These are phyloP conservation scores for Tylopilus subfusipes DNA, from an alignment of 768 basidiomycete species.

Conservation along the genomic window DNA sequence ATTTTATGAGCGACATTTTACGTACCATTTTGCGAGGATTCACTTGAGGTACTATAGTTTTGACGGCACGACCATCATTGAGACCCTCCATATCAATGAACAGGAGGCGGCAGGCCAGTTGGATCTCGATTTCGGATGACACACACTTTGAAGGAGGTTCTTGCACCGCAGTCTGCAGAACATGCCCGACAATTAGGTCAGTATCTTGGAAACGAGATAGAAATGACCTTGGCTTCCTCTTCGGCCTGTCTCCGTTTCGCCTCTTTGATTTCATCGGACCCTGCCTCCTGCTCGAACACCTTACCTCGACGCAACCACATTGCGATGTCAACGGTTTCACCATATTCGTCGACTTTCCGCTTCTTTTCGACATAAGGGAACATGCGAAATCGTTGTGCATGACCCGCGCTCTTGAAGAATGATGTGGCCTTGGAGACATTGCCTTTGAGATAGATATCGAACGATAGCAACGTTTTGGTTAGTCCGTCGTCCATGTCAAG, in stretches of 20 bases:
- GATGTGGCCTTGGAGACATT: conserved; percentile 83
- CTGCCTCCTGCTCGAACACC: conserved; percentile 85
- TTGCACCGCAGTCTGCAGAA: conserved; percentile 59
- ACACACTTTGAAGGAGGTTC: conserved; percentile 94
- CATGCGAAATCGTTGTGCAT: conserved; percentile 87
- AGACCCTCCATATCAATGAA: conserved; percentile 97
- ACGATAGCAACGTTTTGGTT: conserved; percentile 75
- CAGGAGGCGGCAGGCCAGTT: conserved; percentile 80
- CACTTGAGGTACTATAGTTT: conserved; percentile 94
- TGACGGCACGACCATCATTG: conserved; percentile 94
- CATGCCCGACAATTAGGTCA: conserved; percentile 5
- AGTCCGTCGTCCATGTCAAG: conserved; percentile 74
- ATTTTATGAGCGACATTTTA: neutral
- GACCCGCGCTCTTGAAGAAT: conserved; percentile 79
- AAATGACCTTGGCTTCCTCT: conserved; percentile 68
- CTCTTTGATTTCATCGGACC: conserved; percentile 77
- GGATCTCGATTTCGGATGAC: conserved; percentile 68
- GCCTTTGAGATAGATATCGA: conserved; percentile 97
- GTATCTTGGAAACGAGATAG: neutral
- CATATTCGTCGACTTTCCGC: conserved; percentile 90
- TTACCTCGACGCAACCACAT: conserved; percentile 94
- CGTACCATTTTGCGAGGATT: conserved; percentile 92
- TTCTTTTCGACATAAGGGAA: conserved; percentile 96
- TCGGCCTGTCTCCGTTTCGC: conserved; percentile 61
- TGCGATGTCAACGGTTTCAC: conserved; percentile 91